These are phyloP conservation scores for Aspergillus pseudoviridinutans DNA, from an alignment of 2,329 filamentous ascomycete genomes.

Conservation along the genomic window DNA sequence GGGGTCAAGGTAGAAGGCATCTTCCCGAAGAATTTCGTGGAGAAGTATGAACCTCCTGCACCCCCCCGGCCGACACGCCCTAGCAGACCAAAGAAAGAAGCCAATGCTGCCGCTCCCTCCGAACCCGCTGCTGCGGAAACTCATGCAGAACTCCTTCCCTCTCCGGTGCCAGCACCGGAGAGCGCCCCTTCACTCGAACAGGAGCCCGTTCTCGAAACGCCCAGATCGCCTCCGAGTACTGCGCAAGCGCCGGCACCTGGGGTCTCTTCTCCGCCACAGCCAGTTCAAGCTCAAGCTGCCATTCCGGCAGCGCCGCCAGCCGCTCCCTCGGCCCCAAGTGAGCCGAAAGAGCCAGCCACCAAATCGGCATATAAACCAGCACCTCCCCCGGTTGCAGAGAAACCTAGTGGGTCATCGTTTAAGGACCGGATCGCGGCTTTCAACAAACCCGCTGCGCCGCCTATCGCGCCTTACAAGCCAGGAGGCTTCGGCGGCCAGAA, in stretches of 20 bases:
- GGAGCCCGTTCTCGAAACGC: slow-evolving; percentile 17
- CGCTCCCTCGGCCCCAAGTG: slow-evolving; percentile 22
- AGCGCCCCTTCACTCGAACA: slow-evolving; percentile 20
- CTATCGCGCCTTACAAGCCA: slow-evolving; percentile 86
- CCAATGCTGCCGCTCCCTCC: slow-evolving; percentile 35
- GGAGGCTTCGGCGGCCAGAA: slow-evolving; percentile 55
- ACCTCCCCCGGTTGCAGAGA: slow-evolving; percentile 64
- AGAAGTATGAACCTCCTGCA: slow-evolving; percentile 86
- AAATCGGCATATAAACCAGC: slow-evolving; percentile 55
- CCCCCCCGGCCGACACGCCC: slow-evolving; percentile 78
- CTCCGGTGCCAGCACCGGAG: slow-evolving; percentile 32
- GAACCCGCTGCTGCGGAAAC: slow-evolving; percentile 22
- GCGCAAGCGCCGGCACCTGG: slow-evolving; percentile 24
- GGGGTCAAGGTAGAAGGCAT: slow-evolving; percentile 78
- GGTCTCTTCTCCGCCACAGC: slow-evolving; percentile 23
- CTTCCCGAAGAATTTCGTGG: slow-evolving; percentile 96
- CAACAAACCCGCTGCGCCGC: slow-evolving; percentile 82
- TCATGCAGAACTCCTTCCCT: slow-evolving; percentile 28
- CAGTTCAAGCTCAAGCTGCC: slow-evolving; percentile 20
- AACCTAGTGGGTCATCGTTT: slow-evolving; percentile 74
- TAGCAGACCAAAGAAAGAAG: slow-evolving; percentile 63
- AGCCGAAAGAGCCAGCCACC: slow-evolving; percentile 36
- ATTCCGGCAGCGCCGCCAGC: slow-evolving; percentile 24
- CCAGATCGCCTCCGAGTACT: slow-evolving; percentile 19
- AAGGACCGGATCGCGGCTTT: slow-evolving; percentile 95